A percentile compares a stretch with the other conserved stretches of the same genome.
Conservation (phyloP, 2,329 filamentous ascomycete species). For the Calonectria pteridis region DNA sequence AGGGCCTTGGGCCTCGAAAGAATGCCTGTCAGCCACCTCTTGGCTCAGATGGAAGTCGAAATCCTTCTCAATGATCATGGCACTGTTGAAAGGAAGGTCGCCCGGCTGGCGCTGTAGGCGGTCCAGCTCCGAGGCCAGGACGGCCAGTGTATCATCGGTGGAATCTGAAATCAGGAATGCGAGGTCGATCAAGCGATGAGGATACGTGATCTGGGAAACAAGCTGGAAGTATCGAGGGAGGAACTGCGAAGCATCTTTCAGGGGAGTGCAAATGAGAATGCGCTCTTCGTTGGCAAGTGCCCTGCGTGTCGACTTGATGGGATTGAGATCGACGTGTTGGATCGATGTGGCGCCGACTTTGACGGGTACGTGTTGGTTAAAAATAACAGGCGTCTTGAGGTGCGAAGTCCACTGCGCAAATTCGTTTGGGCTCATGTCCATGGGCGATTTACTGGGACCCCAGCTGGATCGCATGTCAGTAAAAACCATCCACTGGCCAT, state of each 20-base stretch:
- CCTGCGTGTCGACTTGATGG: constrained; percentile 82
- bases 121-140: constrained; percentile 86
- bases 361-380: constrained; percentile 93
- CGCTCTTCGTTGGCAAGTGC: constrained; percentile 86
- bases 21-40: constrained; percentile 84
- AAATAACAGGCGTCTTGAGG: constrained; percentile 91
- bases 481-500: neutral
- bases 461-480: constrained; percentile 70
- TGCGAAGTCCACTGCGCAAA: constrained; percentile 90
- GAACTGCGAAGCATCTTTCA: constrained; percentile 88
- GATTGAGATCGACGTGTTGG: constrained; percentile 85
- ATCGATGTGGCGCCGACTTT: constrained; percentile 87
- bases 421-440: constrained; percentile 94
- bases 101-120: constrained; percentile 87
- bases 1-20: constrained; percentile 88
- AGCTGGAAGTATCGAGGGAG: constrained; percentile 95
- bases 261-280: constrained; percentile 90
- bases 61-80: constrained; percentile 89
- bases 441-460: constrained; percentile 93
- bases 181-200: constrained; percentile 94
- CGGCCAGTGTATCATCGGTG: constrained; percentile 89
- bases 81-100: constrained; percentile 86
- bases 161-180: constrained; percentile 95
- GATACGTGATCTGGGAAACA: constrained; percentile 89
- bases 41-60: constrained; percentile 84